These are phyloP conservation scores for Petunia secreta DNA, from an alignment of 257 asterid species.

Conservation along the genomic window DNA sequence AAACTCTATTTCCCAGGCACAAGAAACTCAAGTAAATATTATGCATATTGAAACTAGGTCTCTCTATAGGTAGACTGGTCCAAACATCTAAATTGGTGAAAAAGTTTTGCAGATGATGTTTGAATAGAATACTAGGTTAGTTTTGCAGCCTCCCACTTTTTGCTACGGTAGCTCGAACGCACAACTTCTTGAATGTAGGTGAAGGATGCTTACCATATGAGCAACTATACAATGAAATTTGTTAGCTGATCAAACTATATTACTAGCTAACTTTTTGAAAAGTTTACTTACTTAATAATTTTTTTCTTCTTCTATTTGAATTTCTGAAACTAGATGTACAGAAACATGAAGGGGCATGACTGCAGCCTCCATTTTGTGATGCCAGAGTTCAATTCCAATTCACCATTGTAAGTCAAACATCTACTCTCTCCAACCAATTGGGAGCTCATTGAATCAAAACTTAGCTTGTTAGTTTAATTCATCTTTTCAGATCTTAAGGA, in stretches of 20 bases:
- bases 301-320: neutral
- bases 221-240: neutral
- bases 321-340: slow-evolving; percentile 25
- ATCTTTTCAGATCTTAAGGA: too few relatives aligned
- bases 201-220: too few relatives aligned
- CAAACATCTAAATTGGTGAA: neutral
- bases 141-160: too few relatives aligned
- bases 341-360: slow-evolving; percentile 25
- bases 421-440: too few relatives aligned
- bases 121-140: slow-evolving; percentile 1
- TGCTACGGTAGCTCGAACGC: too few relatives aligned
- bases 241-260: neutral
- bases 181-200: too few relatives aligned
- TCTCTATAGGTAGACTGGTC: slow-evolving; percentile 11
- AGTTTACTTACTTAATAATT: neutral
- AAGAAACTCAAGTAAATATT: neutral
- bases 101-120: neutral
- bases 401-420: slow-evolving; percentile 12
- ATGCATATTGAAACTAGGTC: neutral
- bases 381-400: slow-evolving; percentile 9
- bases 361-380: slow-evolving; percentile 9
- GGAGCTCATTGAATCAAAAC: too few relatives aligned
- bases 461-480: too few relatives aligned
- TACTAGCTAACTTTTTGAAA: neutral
- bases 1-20: neutral